phyloP scores from a whole-genome alignment of 2,329 filamentous ascomycete species.

The Pestalotiopsis sp. region DNA sequence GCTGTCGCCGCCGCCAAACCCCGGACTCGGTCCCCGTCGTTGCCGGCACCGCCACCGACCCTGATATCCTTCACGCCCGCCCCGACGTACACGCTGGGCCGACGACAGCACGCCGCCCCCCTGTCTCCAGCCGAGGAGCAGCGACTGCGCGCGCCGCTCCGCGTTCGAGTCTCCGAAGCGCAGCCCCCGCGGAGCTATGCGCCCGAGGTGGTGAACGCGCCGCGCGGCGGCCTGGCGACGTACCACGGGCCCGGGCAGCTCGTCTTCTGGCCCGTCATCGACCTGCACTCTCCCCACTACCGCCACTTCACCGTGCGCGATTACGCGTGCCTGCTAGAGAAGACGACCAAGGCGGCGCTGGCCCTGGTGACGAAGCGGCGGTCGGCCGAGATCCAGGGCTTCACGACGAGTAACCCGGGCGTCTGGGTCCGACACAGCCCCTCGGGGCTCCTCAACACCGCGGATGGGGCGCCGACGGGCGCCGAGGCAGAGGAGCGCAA shows the following conservation, averaged over 20 bases:
- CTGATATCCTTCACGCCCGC: conserved; percentile 82
- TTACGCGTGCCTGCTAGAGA: conserved; percentile 80
- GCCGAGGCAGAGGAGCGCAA: conserved; percentile 57
- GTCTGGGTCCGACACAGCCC: conserved; percentile 67
- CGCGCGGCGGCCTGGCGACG: conserved; percentile 88
- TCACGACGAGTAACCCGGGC: conserved; percentile 76
- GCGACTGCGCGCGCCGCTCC: conserved; percentile 46
- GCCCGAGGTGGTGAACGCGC: conserved; percentile 70
- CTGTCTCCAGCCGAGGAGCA: conserved; percentile 49
- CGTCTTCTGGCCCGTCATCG: conserved; percentile 90
- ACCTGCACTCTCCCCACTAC: conserved; percentile 66
- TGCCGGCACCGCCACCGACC: conserved; percentile 60
- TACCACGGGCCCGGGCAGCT: conserved; percentile 95
- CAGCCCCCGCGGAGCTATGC: conserved; percentile 31
- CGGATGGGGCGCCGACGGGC: conserved; percentile 21
- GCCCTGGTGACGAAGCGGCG: conserved; percentile 19
- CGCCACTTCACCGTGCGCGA: conserved; percentile 67
- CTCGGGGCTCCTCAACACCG: conserved; percentile 15
- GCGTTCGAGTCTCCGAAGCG: conserved; percentile 29
- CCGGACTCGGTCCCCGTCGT: conserved; percentile 21
- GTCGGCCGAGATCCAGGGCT: conserved; percentile 58
- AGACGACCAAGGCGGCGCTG: conserved; percentile 71
- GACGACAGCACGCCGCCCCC: conserved; percentile 64
- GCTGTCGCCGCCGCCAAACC: conserved; percentile 12
- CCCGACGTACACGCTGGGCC: conserved; percentile 88